phyloP scores from a whole-genome alignment of 1,284 basidiomycete species.

The Puccinia novopanici region DNA sequence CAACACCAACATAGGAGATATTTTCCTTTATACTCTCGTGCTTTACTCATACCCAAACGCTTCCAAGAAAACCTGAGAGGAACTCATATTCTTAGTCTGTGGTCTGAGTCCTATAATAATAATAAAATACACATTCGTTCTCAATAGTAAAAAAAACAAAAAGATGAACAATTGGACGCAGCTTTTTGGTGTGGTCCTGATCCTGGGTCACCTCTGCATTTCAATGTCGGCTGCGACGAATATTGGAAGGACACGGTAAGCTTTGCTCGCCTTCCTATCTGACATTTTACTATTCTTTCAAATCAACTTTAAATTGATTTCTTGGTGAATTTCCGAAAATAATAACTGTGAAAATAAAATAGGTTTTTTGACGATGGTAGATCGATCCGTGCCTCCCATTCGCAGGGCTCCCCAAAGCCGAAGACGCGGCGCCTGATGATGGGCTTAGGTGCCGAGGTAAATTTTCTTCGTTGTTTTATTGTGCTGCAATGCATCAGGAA shows the following conservation, averaged over 20 bases:
- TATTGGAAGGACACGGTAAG: neutral
- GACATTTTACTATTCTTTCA: too few species aligned
- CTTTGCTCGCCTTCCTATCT: neutral
- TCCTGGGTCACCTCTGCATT: neutral
- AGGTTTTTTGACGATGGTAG: neutral
- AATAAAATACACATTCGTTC: too few species aligned
- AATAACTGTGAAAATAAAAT: neutral
- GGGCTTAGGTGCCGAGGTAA: constrained; percentile 8
- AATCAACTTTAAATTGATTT: too few species aligned
- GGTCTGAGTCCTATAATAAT: too few species aligned
- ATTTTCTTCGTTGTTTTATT: neutral
- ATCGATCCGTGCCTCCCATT: neutral
- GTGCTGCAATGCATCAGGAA: neutral
- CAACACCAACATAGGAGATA: neutral
- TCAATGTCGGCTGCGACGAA: neutral
- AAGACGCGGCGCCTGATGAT: constrained; percentile 12
- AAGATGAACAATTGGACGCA: neutral
- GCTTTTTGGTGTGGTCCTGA: neutral
- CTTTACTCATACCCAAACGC: neutral
- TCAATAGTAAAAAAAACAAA: too few species aligned
- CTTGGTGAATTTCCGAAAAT: neutral
- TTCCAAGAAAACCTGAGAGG: neutral
- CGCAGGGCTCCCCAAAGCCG: neutral
- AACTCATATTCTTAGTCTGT: too few species aligned
- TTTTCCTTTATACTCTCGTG: neutral